Conservation (phyloP, 2,329 filamentous ascomycete genomes). For the Venturia nashicola region DNA sequence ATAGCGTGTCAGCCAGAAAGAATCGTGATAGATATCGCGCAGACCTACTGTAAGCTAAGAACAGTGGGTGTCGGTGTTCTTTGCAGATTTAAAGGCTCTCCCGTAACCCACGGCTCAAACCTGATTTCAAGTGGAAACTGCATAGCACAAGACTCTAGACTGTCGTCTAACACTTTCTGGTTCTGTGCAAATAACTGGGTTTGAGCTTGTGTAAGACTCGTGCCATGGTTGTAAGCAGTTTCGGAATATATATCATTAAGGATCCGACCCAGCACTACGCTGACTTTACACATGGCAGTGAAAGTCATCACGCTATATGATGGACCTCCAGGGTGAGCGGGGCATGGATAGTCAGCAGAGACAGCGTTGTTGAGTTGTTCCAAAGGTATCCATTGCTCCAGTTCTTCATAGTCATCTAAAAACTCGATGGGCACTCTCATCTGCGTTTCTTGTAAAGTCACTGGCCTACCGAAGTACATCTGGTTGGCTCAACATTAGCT, state of each 20-base stretch:
- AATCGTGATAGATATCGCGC: neutral
- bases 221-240: slow-evolving; percentile 6
- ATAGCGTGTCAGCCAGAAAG: neutral
- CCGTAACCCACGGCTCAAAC: slow-evolving; percentile 6
- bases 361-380: slow-evolving; percentile 1
- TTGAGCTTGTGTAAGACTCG: neutral
- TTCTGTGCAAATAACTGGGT: neutral
- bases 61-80: slow-evolving; percentile 7
- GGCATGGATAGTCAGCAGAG: slow-evolving; percentile 2
- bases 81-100: neutral
- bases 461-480: slow-evolving; percentile 20
- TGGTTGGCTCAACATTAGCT: neutral
- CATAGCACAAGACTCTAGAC: neutral
- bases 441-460: slow-evolving; percentile 15
- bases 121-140: slow-evolving; percentile 1
- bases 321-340: slow-evolving; percentile 6
- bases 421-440: slow-evolving; percentile 15
- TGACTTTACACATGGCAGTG: slow-evolving; percentile 5
- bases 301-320: slow-evolving; percentile 8
- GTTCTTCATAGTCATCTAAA: slow-evolving; percentile 16
- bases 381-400: slow-evolving; percentile 8
- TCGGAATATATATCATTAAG: slow-evolving; percentile 7
- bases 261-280: slow-evolving; percentile 4
- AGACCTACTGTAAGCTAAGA: slow-evolving; percentile 4
- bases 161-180: slow-evolving; percentile 1